These are phyloP conservation scores for Diaporthe aspalathi DNA, from an alignment of 2,329 filamentous ascomycete species.

Conservation along the genomic window DNA sequence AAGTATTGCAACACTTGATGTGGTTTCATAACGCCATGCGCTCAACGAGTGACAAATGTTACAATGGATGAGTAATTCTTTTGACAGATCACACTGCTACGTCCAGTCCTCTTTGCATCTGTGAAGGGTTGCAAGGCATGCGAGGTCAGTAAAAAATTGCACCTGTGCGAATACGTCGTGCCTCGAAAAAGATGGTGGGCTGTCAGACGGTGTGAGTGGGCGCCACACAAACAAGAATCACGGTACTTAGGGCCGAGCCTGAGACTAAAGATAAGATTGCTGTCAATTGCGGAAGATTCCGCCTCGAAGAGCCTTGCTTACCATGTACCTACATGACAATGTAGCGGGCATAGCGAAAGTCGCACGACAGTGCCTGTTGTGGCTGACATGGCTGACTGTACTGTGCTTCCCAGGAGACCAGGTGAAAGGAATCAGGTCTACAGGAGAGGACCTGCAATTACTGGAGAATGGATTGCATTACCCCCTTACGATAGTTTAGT, in stretches of 20 bases:
- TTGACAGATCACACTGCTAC: neutral
- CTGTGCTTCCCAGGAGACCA: neutral
- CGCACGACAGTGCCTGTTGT: neutral
- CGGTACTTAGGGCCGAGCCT: constrained; percentile 15
- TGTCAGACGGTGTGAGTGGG: constrained; percentile 8
- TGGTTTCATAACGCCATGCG: too few species aligned
- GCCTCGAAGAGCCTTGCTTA: neutral
- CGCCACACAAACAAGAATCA: neutral
- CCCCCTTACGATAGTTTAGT: neutral
- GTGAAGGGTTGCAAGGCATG: neutral
- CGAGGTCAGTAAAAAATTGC: neutral
- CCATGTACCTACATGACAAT: neutral
- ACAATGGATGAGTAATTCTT: neutral
- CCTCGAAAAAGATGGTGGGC: neutral
- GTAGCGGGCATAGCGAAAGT: neutral
- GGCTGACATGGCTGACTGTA: constrained; percentile 23
- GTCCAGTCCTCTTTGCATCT: neutral
- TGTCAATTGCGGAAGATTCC: neutral
- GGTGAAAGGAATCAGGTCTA: neutral
- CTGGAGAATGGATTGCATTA: neutral
- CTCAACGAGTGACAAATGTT: neutral
- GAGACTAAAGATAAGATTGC: neutral
- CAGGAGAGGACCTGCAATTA: neutral
- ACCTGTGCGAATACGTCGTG: neutral
- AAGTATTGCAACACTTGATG: neutral